Percentiles rank a stretch among this genome's conserved stretches.
These are phyloP conservation scores for Candida hungchunana DNA, from an alignment of 805 yeast genomes.

Conservation along the genomic window DNA sequence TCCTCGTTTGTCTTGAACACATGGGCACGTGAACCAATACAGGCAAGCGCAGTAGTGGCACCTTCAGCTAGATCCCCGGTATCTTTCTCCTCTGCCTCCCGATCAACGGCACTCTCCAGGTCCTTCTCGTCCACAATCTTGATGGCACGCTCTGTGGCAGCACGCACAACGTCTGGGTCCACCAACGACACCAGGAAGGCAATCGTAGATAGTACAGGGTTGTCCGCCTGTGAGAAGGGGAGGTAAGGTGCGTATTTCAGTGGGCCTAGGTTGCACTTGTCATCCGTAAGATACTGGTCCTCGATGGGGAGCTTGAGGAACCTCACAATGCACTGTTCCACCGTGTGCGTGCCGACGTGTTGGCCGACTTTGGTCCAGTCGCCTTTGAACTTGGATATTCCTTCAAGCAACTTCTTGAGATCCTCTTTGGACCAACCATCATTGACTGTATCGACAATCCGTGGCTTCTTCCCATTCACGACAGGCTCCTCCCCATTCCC, in stretches of 20 bases:
- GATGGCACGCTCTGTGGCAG: constrained; percentile 68
- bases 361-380: constrained; percentile 80
- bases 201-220: constrained; percentile 91
- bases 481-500: constrained; percentile 10
- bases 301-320: constrained; percentile 80
- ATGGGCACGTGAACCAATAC: constrained; percentile 70
- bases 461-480: constrained; percentile 31
- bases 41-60: constrained; percentile 12
- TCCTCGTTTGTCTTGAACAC: constrained; percentile 79
- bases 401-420: constrained; percentile 54
- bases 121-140: constrained; percentile 25
- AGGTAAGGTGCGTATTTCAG: constrained; percentile 78
- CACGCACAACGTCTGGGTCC: constrained; percentile 80
- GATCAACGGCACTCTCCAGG: constrained; percentile 15
- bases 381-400: constrained; percentile 55
- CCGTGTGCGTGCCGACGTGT: constrained; percentile 61
- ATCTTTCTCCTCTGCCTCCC: constrained; percentile 17
- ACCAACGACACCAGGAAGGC: constrained; percentile 82
- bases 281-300: constrained; percentile 56
- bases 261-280: constrained; percentile 49
- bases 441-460: constrained; percentile 32
- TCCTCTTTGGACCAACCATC: constrained; percentile 68
- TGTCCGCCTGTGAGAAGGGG: constrained; percentile 81
- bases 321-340: constrained; percentile 76
- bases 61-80: constrained; percentile 40